A percentile compares a stretch with the other conserved stretches of the same genome.
phyloP scores from a whole-genome alignment of 2,329 filamentous ascomycete species.

The Didymella pomorum region DNA sequence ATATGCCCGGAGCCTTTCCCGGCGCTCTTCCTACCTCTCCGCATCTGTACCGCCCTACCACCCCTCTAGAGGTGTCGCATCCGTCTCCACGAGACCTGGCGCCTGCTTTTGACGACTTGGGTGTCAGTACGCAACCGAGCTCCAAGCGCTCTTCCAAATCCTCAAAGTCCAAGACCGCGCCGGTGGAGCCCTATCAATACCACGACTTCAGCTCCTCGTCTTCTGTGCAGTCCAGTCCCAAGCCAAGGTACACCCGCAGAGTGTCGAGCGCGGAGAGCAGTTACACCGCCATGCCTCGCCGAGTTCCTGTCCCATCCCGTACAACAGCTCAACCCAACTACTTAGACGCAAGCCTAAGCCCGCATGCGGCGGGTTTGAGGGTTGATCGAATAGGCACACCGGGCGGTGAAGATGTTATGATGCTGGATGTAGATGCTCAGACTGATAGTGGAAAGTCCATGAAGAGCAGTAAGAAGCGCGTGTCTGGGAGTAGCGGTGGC shows the following conservation, averaged over 20 bases:
- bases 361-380: constrained; percentile 21
- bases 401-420: constrained; percentile 15
- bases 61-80: constrained; percentile 27
- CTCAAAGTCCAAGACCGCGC: constrained; percentile 35
- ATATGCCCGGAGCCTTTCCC: constrained; percentile 52
- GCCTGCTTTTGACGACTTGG: constrained; percentile 26
- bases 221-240: constrained; percentile 35
- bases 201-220: constrained; percentile 41
- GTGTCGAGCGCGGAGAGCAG: constrained; percentile 37
- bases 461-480: constrained; percentile 27
- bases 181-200: constrained; percentile 47
- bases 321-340: constrained; percentile 27
- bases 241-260: constrained; percentile 41
- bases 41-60: constrained; percentile 31
- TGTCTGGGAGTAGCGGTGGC: constrained; percentile 25
- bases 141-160: constrained; percentile 30
- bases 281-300: constrained; percentile 45
- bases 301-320: constrained; percentile 45
- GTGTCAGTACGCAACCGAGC: constrained; percentile 27
- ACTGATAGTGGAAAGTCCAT: constrained; percentile 27
- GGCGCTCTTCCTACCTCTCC: constrained; percentile 46
- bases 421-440: constrained; percentile 31
- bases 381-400: constrained; percentile 21
- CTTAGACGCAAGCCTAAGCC: constrained; percentile 33
- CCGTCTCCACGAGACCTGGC: constrained; percentile 30